Evolutionary conservation across 805 yeast genomes (phyloP).

Genomic region (Peterozyma xylosa): DNA sequence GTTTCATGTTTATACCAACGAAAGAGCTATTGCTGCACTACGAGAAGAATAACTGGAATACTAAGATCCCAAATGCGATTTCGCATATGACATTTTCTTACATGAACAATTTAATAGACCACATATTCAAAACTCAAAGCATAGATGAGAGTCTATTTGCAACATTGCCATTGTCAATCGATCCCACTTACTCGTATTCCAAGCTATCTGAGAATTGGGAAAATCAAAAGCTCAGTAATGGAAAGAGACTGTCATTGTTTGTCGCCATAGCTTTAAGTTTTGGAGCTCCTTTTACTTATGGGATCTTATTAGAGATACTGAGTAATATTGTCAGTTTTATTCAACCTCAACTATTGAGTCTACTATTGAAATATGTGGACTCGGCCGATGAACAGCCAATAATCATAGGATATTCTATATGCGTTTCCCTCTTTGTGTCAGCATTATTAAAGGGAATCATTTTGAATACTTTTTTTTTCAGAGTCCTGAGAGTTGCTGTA

Average conservation of each 20-base stretch:
- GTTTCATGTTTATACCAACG: slow-evolving; percentile 7
- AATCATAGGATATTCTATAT: slow-evolving; percentile 46
- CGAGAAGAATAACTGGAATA: slow-evolving; percentile 8
- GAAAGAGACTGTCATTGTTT: not conserved
- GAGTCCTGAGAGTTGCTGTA: slow-evolving; percentile 41
- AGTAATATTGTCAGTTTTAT: slow-evolving; percentile 15
- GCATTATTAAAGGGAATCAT: slow-evolving; percentile 48
- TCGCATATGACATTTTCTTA: slow-evolving; percentile 76
- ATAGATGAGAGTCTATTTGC: slow-evolving; percentile 10
- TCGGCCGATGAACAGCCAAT: slow-evolving; percentile 24
- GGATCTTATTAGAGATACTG: not conserved
- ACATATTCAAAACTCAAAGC: slow-evolving; percentile 43
- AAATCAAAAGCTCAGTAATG: not conserved
- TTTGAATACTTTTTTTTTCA: slow-evolving; percentile 35
- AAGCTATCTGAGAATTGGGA: not conserved
- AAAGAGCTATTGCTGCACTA: slow-evolving; percentile 9
- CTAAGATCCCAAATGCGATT: slow-evolving; percentile 47
- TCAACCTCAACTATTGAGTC: slow-evolving; percentile 39
- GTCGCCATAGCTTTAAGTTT: not conserved
- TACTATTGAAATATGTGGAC: slow-evolving; percentile 30
- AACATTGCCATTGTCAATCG: not conserved
- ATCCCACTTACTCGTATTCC: not conserved
- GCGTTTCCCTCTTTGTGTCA: slow-evolving; percentile 45
- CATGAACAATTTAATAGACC: slow-evolving; percentile 81
- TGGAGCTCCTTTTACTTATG: not conserved